Evolutionary conservation across 345 rosid species (phyloP).

Genomic region (Bruguiera gymnorhiza): DNA sequence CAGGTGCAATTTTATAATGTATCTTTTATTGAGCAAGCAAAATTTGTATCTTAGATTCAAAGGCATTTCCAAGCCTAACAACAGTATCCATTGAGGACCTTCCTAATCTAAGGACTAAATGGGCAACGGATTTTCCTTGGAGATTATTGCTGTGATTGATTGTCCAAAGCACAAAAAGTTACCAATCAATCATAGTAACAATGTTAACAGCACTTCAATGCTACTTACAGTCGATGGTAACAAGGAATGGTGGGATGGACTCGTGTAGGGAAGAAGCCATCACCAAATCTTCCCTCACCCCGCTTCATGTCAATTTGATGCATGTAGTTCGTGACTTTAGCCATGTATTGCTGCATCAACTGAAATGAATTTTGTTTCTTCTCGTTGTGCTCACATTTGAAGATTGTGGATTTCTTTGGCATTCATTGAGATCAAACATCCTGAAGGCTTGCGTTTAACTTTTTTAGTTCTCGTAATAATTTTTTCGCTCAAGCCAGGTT

Average conservation of each 20-base stretch:
- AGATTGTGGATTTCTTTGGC: no score
- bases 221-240: constrained; percentile 37
- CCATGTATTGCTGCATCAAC: no score
- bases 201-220: background rate
- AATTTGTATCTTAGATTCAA: background rate
- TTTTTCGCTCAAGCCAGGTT: no score
- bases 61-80: constrained; percentile 40
- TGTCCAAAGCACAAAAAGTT: constrained; percentile 42
- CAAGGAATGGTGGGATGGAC: constrained; percentile 48
- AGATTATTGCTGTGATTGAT: constrained; percentile 36
- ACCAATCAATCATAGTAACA: constrained; percentile 21
- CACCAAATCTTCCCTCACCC: constrained; percentile 25
- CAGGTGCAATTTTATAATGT: no score
- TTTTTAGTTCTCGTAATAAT: no score
- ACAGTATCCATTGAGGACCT: constrained; percentile 37
- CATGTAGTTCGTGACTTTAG: background rate
- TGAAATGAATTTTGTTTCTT: no score
- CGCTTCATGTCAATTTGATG: constrained; percentile 35
- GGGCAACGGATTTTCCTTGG: constrained; percentile 27
- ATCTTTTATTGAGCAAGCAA: no score
- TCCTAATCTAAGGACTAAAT: constrained; percentile 32
- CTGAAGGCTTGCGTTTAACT: no score
- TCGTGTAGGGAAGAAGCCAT: constrained; percentile 27
- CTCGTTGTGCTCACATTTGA: no score
- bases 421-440: no score